A percentile compares a stretch with the other conserved stretches of the same genome.
phyloP scores from a whole-genome alignment of 2,329 filamentous ascomycete genomes.

The Cercospora berteroae region DNA sequence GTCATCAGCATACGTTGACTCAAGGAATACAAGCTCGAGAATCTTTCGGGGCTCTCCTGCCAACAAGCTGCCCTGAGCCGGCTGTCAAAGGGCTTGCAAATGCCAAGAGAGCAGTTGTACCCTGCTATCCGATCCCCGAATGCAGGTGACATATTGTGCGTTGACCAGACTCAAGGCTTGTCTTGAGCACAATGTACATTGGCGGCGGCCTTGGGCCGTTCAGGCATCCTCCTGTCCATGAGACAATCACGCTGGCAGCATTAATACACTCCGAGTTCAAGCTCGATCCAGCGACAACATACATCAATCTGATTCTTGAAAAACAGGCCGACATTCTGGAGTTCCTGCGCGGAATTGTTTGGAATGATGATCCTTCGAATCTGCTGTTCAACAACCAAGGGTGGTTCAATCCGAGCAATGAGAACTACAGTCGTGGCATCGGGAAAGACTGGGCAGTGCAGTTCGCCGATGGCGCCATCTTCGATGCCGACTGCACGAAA shows the following conservation, averaged over 20 bases:
- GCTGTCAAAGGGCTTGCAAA: too few species aligned
- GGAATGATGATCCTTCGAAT: conserved; percentile 13
- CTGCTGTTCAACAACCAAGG: conserved; percentile 10
- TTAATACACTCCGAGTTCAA: conserved; percentile 8
- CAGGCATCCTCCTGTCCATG: conserved; percentile 11
- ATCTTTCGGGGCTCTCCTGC: too few species aligned
- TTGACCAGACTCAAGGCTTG: background rate
- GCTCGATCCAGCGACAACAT: conserved; percentile 7
- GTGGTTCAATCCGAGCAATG: conserved; percentile 4
- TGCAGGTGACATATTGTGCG: too few species aligned
- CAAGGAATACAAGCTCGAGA: background rate
- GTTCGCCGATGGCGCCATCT: conserved; percentile 6
- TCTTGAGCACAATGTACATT: conserved; percentile 7
- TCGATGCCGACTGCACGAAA: conserved; percentile 3
- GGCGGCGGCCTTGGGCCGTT: conserved; percentile 7
- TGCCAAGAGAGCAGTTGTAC: too few species aligned
- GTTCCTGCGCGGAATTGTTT: conserved; percentile 11
- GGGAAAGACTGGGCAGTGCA: conserved; percentile 13
- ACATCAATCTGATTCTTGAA: conserved; percentile 4
- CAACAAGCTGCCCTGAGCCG: too few species aligned
- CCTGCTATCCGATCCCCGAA: too few species aligned
- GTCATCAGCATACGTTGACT: background rate
- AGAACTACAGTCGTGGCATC: conserved; percentile 11
- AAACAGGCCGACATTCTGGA: conserved; percentile 7
- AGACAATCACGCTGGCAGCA: conserved; percentile 9